phyloP scores from a whole-genome alignment of 1,284 basidiomycete species.

The Hemileia vastatrix region DNA sequence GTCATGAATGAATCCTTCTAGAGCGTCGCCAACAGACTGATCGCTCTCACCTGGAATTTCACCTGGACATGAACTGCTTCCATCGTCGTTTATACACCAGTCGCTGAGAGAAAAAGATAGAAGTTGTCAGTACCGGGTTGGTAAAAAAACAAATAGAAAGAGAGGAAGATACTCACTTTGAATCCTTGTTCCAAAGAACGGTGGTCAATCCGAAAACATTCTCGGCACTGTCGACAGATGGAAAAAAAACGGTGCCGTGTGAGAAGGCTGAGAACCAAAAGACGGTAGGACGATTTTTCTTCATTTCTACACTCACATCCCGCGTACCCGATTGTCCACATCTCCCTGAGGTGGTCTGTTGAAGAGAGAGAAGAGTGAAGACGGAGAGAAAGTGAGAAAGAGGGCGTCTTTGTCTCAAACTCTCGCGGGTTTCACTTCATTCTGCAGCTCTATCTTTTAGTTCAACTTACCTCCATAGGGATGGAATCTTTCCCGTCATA shows the following conservation, averaged over 20 bases:
- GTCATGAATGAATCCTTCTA: conserved; percentile 24
- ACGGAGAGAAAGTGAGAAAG: too few species aligned
- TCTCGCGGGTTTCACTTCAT: too few species aligned
- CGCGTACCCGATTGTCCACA: conserved; percentile 50
- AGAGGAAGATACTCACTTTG: too few species aligned
- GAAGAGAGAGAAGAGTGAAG: too few species aligned
- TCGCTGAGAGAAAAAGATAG: conserved; percentile 2
- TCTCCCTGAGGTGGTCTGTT: conserved; percentile 67
- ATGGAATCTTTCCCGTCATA: conserved; percentile 52
- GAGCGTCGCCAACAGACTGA: conserved; percentile 23
- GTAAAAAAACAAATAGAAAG: too few species aligned
- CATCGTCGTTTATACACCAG: conserved; percentile 26
- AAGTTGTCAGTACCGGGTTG: neutral
- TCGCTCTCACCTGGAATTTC: conserved; percentile 26
- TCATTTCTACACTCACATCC: neutral
- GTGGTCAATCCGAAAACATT: conserved; percentile 52
- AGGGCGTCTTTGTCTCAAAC: too few species aligned
- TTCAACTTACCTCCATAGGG: too few species aligned
- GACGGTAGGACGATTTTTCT: conserved; percentile 12
- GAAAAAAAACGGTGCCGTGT: neutral
- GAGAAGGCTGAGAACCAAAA: neutral
- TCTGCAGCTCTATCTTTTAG: too few species aligned
- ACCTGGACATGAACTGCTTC: conserved; percentile 26
- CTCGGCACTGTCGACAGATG: conserved; percentile 13
- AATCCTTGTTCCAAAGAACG: conserved; percentile 67